phyloP scores from a whole-genome alignment of 345 rosid species.

The Excoecaria cochinchinensis region DNA sequence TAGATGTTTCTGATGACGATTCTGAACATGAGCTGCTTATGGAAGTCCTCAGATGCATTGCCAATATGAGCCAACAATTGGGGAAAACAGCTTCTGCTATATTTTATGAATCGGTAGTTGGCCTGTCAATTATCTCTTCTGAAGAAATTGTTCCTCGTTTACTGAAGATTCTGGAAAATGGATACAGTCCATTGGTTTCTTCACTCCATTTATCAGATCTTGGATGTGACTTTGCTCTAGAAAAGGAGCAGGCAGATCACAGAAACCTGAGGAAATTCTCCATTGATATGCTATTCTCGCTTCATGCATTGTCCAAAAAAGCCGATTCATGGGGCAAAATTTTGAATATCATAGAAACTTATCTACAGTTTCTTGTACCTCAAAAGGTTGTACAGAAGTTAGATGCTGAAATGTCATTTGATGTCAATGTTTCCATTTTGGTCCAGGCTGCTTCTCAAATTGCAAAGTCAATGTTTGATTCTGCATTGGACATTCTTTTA shows the following conservation, averaged over 20 bases:
- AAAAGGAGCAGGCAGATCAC: conserved; percentile 60
- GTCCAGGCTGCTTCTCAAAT: conserved; percentile 83
- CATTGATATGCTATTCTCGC: conserved; percentile 63
- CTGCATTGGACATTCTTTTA: conserved; percentile 71
- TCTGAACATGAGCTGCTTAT: conserved; percentile 58
- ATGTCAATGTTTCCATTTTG: conserved; percentile 46
- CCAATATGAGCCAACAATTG: conserved; percentile 66
- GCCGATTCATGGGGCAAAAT: conserved; percentile 79
- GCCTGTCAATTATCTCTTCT: conserved; percentile 51
- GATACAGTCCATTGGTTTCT: conserved; percentile 54
- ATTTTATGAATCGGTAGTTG: conserved; percentile 69
- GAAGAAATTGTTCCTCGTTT: conserved; percentile 75
- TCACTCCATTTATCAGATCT: conserved; percentile 40
- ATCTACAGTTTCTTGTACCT: conserved; percentile 73
- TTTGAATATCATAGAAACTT: conserved; percentile 59
- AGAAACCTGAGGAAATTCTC: conserved; percentile 81
- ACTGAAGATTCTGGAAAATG: conserved; percentile 75
- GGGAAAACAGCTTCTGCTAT: conserved; percentile 74
- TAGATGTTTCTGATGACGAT: conserved; percentile 41
- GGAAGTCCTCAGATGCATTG: conserved; percentile 62
- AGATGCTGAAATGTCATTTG: conserved; percentile 44
- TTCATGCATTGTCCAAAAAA: conserved; percentile 53
- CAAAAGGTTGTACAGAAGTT: conserved; percentile 48
- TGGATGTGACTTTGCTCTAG: conserved; percentile 64
- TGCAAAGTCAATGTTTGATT: conserved; percentile 82